Evolutionary conservation across 768 basidiomycete genomes (phyloP), one percentile per base, ranked within the genome.

Genomic region (Xerocomellus amylosporus): DNA sequence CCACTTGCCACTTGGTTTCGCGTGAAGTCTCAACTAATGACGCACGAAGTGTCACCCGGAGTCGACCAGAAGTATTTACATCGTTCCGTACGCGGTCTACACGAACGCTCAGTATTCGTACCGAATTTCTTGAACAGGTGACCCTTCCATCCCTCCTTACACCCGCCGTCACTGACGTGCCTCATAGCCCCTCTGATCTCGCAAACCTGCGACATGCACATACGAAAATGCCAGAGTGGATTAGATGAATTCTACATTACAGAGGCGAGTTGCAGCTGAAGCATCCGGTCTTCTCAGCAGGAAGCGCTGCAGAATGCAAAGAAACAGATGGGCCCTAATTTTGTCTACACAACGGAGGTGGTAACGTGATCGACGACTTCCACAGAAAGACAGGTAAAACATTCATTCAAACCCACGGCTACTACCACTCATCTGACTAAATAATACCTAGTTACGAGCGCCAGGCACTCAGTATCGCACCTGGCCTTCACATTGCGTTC

Each of bases 261-360:
- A n/a, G n/a, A n/a, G n/a, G n/a, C n/a, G n/a, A n/a, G n/a, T n/a
- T n/a, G n/a, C n/a, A n/a, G n/a, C n/a, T n/a, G n/a, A n/a, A n/a
- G n/a, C n/a, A n/a, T n/a, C n/a, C n/a, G n/a, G n/a, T 71, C n/a
- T 60, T 58, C 28, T 40, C 63, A 0, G 49, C 49, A 3, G 68
- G 65, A 26, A 66, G 73, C 20, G 46, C 54, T 26, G 74, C 75
- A 9, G 46, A 54, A 8, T 65, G 65, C 43, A 54, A 46, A 17
- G 65, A 55, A 30, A 30, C 54, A 8, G 59, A 49, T 0, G 43
- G 31, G 8, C 65, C 63, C 71, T 9, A 61, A 69, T 19, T 69
- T 76, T 13, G 51, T 58, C 13, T 75, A 74, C 53, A 69, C 65
- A 15, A 40, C 43, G 5, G 67, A 74, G 22, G 75, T 46, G 72